These are phyloP conservation scores for Leccinum griseonigrum DNA, from an alignment of 1,284 basidiomycete genomes.

Conservation along the genomic window DNA sequence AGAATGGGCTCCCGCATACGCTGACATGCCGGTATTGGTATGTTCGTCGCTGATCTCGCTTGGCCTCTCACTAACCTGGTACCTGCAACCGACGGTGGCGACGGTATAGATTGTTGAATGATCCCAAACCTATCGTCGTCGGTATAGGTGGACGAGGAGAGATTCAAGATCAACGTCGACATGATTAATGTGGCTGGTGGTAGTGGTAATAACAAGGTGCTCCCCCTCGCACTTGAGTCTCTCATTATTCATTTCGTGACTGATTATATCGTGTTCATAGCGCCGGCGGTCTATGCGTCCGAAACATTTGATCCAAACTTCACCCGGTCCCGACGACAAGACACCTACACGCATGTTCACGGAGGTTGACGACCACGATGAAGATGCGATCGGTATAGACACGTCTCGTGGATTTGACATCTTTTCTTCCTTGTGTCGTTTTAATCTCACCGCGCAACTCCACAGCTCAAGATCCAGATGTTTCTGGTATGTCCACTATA, in stretches of 20 bases:
- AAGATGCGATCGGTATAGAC: constrained; percentile 35
- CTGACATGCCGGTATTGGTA: constrained; percentile 66
- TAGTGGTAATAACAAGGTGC: constrained; percentile 64
- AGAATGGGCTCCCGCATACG: constrained; percentile 81
- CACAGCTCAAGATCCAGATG: constrained; percentile 29
- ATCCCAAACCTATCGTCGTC: constrained; percentile 75
- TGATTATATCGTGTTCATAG: constrained; percentile 27
- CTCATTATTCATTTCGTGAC: background rate
- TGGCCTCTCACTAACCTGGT: background rate
- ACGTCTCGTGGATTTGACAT: constrained; percentile 43
- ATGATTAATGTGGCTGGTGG: constrained; percentile 55
- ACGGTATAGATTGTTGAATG: constrained; percentile 48
- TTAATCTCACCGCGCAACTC: constrained; percentile 1
- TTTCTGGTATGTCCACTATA: background rate
- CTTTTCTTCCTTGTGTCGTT: background rate
- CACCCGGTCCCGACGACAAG: constrained; percentile 30
- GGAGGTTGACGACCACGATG: constrained; percentile 32
- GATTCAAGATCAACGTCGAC: constrained; percentile 68
- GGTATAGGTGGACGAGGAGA: constrained; percentile 78
- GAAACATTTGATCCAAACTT: constrained; percentile 44
- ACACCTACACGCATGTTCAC: constrained; percentile 20
- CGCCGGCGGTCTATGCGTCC: constrained; percentile 69
- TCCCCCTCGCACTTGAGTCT: constrained; percentile 21
- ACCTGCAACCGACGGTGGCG: background rate
- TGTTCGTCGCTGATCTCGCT: constrained; percentile 14